Evolutionary conservation across 1,284 basidiomycete species (phyloP), one percentile per base, ranked within the genome.

Genomic region (Rhodotorula sp.): DNA sequence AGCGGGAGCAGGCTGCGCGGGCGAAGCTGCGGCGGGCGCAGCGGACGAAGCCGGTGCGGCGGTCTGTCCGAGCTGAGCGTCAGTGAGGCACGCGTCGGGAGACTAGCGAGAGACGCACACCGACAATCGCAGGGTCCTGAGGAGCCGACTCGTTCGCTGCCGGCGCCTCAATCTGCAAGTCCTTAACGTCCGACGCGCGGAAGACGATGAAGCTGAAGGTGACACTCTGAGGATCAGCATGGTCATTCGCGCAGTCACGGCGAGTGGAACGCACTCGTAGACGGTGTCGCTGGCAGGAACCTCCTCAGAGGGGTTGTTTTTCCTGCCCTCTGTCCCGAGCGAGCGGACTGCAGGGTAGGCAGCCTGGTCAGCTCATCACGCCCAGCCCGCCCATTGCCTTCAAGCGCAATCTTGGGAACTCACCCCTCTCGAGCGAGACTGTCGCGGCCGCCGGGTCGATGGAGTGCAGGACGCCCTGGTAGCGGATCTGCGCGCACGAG

Each of bases 161-260:
- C 20, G 72, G 68, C 19, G 74, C 68, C 70, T 79, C 78, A 53
- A 79, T 79, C 53, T 77, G 75, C 54, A 79, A 66, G 61, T 79
- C 78, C 67, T 77, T 78, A 58, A 79, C 76, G 64, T 79, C 78
- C 55, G 73, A 69, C 15, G 78, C 78, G 46, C 76, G 69, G 71
- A 79, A 79, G 60, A 79, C 76, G 66, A 79, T 75, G 60, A 74
- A 78, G 68, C 78, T 79, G 66, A 29, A 34, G 5, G 11, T 19
- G 36, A 59, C 22, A 20, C 49, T 19, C 22, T 56, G 36, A 10
- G 2, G 24, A 11, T 30, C 13, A 20, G 20, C 36, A 9, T 17
- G 10, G n/a, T 24, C 36, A 3, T 10, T 11, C 24, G 55, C 6
- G 9, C 11, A 22, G 54, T 15, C 20, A 49, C 32, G 19, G 20